Conservation (phyloP, 148 eudicot species). For the Rhododendron kiyosumense region DNA sequence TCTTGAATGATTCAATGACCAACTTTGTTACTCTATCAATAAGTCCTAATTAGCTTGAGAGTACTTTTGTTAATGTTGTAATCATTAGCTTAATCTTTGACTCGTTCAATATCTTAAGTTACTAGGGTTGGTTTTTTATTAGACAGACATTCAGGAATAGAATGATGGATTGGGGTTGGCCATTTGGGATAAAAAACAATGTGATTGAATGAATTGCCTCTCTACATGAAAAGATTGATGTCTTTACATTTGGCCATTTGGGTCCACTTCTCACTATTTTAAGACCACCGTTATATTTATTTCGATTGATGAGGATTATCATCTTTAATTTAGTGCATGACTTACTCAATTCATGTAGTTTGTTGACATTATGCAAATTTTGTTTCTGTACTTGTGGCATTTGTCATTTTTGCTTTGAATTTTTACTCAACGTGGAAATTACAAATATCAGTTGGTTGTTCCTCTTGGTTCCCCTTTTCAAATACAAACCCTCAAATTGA, state of each 20-base stretch:
- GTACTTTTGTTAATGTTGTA: not conserved
- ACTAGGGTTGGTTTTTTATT: not conserved
- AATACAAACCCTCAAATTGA: not conserved
- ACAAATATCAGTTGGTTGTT: not conserved
- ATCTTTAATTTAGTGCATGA: not conserved
- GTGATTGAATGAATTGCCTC: not conserved
- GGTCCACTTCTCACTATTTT: not conserved
- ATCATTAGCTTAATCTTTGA: not conserved
- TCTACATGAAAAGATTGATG: not conserved
- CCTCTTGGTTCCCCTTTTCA: not conserved
- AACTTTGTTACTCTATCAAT: not conserved
- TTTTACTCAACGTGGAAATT: not conserved
- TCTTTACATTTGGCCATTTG: not conserved
- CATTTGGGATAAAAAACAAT: not conserved
- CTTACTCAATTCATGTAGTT: not conserved
- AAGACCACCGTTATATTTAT: not conserved
- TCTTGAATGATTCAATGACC: not conserved
- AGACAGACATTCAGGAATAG: not conserved
- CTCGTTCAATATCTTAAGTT: not conserved
- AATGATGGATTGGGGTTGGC: not conserved
- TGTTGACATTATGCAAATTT: not conserved
- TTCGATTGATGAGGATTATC: not conserved
- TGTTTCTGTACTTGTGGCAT: not conserved
- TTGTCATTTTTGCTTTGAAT: not conserved
- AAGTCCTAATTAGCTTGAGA: not conserved